Evolutionary conservation across 768 basidiomycete species (phyloP), one percentile per base, ranked within the genome.

Genomic region (Psilocybe cyanescens): DNA sequence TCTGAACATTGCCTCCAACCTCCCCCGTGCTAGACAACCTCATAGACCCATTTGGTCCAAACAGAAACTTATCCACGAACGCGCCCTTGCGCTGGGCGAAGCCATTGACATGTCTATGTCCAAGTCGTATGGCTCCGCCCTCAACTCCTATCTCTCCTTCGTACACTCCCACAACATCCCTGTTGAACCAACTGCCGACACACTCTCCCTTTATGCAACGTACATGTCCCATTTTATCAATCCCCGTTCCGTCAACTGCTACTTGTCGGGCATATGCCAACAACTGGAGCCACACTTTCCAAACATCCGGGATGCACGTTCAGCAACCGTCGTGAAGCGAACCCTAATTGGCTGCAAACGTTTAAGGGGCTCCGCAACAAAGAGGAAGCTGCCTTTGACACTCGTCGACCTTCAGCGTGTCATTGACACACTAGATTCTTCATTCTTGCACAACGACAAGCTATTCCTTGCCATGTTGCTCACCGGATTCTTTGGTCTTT

Each of bases 101-200:
- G 58, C 59, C 0, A 59, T 80, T 17, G 71, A 76, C 16, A 14
- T 11, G 0, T 68, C 68, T 3, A 72, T 75, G 0, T 3, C 16
- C 0, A 1, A 19, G 0, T 56, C 69, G 0, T 81, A 81, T 62
- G 55, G 67, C 0, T 78, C 76, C 0, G 70, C 74, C 6, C 59
- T 78, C 19, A 71, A 78, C 28, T 79, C 75, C 2, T 81, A 80
- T 47, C 28, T 79, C 8, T 62, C 68, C 0, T 81, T 82, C 63
- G 68, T 70, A 41, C 29, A 59, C 0, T 1, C 61, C 0, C 79
- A 82, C 55, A 5, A 70, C 2, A 64, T 79, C 12, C 70, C 77
- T 4, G 29, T 77, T 12, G 68, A 77, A 0, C 81, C 80, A 0
- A 79, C 77, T 0, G 57, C 64, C 1, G 73, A 80, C 50, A 79